These are phyloP conservation scores for Volvox carteri DNA, from an alignment of 163 green algal genomes.

Conservation along the genomic window DNA sequence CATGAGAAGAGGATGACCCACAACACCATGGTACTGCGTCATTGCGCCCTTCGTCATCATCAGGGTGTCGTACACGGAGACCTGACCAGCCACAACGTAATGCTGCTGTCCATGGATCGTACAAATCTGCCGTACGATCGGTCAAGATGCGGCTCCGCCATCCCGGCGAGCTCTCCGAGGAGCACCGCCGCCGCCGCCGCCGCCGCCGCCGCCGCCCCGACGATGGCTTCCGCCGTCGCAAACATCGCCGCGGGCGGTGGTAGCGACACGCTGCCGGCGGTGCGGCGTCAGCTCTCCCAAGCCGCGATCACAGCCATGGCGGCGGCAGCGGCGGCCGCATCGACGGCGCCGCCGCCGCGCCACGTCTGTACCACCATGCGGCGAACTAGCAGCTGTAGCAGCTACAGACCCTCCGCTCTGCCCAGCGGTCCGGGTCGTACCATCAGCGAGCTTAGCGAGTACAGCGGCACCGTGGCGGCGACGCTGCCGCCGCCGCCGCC, in stretches of 20 bases:
- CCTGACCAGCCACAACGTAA: slow-evolving; percentile 71
- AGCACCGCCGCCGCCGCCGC: background rate
- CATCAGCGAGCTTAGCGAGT: slow-evolving; percentile 5
- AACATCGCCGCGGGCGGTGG: slow-evolving; percentile 28
- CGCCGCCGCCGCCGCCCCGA: slow-evolving; percentile 65
- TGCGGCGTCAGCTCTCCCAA: too few relatives aligned
- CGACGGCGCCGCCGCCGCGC: background rate
- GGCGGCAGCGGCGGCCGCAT: background rate
- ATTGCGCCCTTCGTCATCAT: too few relatives aligned
- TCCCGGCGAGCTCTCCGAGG: slow-evolving; percentile 17
- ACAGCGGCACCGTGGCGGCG: background rate
- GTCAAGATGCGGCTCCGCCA: background rate
- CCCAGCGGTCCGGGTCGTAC: slow-evolving; percentile 4
- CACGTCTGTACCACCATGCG: background rate
- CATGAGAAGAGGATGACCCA: too few relatives aligned
- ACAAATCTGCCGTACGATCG: slow-evolving; percentile 15
- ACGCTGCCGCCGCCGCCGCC: background rate
- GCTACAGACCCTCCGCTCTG: background rate
- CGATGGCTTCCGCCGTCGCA: background rate
- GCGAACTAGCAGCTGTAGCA: background rate
- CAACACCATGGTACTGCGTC: too few relatives aligned
- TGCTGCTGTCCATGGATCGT: slow-evolving; percentile 60
- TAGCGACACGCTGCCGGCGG: slow-evolving; percentile 42
- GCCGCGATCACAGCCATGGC: background rate
- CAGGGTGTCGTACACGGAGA: slow-evolving; percentile 76